A percentile compares a stretch with the other conserved stretches of the same genome.
Evolutionary conservation across 768 basidiomycete genomes (phyloP).

Genomic region (Mycena capillaripes): DNA sequence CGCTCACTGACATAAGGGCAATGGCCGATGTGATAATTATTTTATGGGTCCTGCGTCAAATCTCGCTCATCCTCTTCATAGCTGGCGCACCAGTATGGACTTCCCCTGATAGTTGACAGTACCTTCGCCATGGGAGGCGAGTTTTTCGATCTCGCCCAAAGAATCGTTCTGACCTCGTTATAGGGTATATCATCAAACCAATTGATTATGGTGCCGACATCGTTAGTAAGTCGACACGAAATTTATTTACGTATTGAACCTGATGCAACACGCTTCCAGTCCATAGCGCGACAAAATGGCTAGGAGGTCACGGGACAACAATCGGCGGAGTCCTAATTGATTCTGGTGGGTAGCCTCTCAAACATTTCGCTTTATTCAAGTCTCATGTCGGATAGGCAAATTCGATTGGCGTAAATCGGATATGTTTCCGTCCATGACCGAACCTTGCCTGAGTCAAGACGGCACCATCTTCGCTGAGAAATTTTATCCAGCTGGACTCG

Average conservation of each 20-base stretch:
- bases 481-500: slow-evolving; percentile 17
- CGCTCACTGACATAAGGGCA: slow-evolving; percentile 60
- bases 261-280: slow-evolving; percentile 41
- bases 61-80: slow-evolving; percentile 20
- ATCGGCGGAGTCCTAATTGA: slow-evolving; percentile 68
- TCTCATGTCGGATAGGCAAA: slow-evolving; percentile 52
- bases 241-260: no score
- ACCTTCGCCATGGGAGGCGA: slow-evolving; percentile 63
- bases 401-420: slow-evolving; percentile 63
- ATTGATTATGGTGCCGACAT: slow-evolving; percentile 68
- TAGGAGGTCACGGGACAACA: slow-evolving; percentile 67
- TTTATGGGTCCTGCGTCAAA: background rate
- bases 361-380: background rate
- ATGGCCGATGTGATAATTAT: slow-evolving; percentile 56
- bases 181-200: slow-evolving; percentile 60
- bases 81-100: slow-evolving; percentile 64
- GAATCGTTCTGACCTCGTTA: no score
- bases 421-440: slow-evolving; percentile 63
- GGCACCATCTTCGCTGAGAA: slow-evolving; percentile 20
- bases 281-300: slow-evolving; percentile 73
- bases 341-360: slow-evolving; percentile 27
- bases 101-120: slow-evolving; percentile 70
- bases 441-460: slow-evolving; percentile 45
- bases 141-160: no score
- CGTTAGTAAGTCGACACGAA: slow-evolving; percentile 21